Conservation (phyloP, 2,329 filamentous ascomycete genomes). For the Blastomyces emzantsi region DNA sequence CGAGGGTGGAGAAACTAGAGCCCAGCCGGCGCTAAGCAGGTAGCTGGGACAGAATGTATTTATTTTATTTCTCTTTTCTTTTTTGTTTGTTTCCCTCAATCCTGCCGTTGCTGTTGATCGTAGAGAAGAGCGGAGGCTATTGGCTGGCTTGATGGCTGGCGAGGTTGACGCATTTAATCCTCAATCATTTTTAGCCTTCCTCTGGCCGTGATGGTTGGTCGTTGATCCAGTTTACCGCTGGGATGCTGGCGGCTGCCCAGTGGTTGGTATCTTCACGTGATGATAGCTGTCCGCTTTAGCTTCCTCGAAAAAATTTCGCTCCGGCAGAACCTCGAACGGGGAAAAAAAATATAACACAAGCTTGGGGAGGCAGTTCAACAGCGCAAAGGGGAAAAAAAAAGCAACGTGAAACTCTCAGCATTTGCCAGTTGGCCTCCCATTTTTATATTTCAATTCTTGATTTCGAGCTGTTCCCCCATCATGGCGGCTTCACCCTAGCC, state of each 20-base stretch:
- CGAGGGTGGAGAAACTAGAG: slow-evolving; percentile 11
- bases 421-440: background rate
- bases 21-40: slow-evolving; percentile 6
- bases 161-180: background rate
- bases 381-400: no score
- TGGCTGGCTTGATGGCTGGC: background rate
- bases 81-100: no score
- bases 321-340: slow-evolving; percentile 1
- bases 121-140: background rate
- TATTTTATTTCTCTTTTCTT: background rate
- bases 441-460: background rate
- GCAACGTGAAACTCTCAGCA: no score
- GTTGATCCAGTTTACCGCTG: background rate
- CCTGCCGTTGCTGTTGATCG: background rate
- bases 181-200: background rate
- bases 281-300: slow-evolving; percentile 28
- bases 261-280: slow-evolving; percentile 32
- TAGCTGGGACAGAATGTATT: background rate
- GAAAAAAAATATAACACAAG: background rate
- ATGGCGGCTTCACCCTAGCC: background rate
- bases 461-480: background rate
- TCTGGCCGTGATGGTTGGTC: background rate
- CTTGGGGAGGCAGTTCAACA: background rate
- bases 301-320: slow-evolving; percentile 31
- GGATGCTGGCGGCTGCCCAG: background rate